Base-by-base conservation (phyloP, 768 basidiomycete species). In the Termitomyces sp. region DNA sequence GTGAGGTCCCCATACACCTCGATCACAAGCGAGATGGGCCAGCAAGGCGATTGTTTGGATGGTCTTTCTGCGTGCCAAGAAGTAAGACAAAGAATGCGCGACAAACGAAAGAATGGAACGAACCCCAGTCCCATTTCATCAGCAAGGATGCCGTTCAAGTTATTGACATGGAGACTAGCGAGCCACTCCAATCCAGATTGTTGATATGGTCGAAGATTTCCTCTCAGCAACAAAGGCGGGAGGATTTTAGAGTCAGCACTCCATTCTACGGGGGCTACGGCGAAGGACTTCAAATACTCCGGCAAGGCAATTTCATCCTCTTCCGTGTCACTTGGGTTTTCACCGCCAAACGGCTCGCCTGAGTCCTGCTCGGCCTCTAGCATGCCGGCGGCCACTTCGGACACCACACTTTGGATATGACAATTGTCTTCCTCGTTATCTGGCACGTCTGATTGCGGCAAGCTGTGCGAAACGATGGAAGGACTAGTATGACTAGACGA, bases 121-220 rank as follows among this genome's bases (percentile, higher is more conserved):
- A 67, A 95, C 93, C 94, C 94, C 7, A 96, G 73, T 47, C 94
- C 95, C 94, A 97, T 95, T 72, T 96, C 93, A 67, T 96, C 95
- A 1, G 93, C 93, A 44, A 93, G 75, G 51, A 93, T 93, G 0
- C 91, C 91, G 64, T 93, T 93, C 46, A 91, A 65, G 63, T 87
- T 85, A 64, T 92, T 92, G 41, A 78, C 77, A 69, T 95, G 93
- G 57, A 96, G 76, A 67, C 87, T 91, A 5, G 93, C 89, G 46
- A 97, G 85, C 96, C 96, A 98, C 70, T 98, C 94, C 53, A 97
- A 74, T 0, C 96, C 96, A 4, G 91, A 82, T 51, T 95, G 87
- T 69, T 99, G 96, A 68, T 98, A 99, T 9, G 94, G 94, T 18
- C 95, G 87, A 49, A 99, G 77, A 41, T 83, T 82, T 1, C 95